Base-by-base conservation (phyloP, 2,329 filamentous ascomycete genomes). In the Fusarium longipes region DNA sequence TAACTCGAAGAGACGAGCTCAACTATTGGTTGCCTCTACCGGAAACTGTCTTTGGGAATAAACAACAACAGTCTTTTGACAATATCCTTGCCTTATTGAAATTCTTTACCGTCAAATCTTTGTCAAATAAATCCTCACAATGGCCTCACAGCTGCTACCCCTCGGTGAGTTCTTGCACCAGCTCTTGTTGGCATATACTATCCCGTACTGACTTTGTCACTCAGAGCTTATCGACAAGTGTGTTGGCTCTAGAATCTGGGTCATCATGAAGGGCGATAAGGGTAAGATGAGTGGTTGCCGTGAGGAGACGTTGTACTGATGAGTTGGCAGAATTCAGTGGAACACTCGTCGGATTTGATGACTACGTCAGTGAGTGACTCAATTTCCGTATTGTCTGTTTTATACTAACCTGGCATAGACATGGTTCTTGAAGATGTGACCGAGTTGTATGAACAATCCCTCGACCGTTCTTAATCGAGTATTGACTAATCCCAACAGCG, bases 251-350 rank as follows among this genome's bases (percentile, higher is more conserved):
- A 91, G 91, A 74, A 98, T 99, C 79, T 97, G 95, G 94, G 94
- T 99, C 67, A 89, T 99, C 74, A 99, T 99, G 96, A 99, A 99
- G 82, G 93, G 94, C 70, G 96, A 98, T 78, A 98, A 97, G 84
- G 96, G 96, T 97, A 27, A 35, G 65, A 15, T 49, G 32, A 50
- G 48, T 38, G 6, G 39, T 50, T 30, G 27, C 40, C 50, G 14
- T 52, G 11, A 29, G 45, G 17, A 17, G 39, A 42, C 30, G 22
- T 32, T 51, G 39, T 30, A 47, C 67, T 74, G 53, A 70, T 50
- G 67, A 57, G 45, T 29, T 40, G 30, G 29, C 77, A 98, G 96
- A 99, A 80, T 99, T 99, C 82, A 93, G 92, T 72, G 96, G 96
- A 54, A 97, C 93, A 9, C 86, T 99, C 25, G 87, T 97, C 55